Percentiles rank a stretch among this genome's conserved stretches.
phyloP scores from a whole-genome alignment of 805 yeast genomes.

The Spathaspora gorwiae region DNA sequence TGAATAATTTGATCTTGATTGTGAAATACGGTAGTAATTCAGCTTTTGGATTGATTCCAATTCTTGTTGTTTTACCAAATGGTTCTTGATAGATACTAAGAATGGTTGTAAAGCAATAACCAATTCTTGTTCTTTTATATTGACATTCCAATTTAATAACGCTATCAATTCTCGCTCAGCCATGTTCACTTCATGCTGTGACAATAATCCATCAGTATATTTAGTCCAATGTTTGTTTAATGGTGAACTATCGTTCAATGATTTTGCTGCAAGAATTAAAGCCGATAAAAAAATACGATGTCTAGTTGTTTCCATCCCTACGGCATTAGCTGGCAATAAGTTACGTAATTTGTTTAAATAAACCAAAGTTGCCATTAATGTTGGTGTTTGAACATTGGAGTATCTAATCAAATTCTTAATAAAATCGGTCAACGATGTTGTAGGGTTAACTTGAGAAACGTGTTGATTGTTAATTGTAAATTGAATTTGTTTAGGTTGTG shows the following conservation, averaged over 20 bases:
- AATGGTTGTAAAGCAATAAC: slow-evolving; percentile 68
- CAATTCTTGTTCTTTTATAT: slow-evolving; percentile 67
- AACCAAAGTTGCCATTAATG: slow-evolving; percentile 87
- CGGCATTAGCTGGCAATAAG: slow-evolving; percentile 78
- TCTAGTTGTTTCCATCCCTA: slow-evolving; percentile 88
- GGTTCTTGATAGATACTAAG: slow-evolving; percentile 64
- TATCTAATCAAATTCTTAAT: slow-evolving; percentile 68
- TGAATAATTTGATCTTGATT: slow-evolving; percentile 9
- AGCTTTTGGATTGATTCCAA: slow-evolving; percentile 23
- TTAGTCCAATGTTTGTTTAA: slow-evolving; percentile 94
- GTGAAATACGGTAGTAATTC: slow-evolving; percentile 28
- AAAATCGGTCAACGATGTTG: slow-evolving; percentile 47
- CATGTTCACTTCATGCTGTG: slow-evolving; percentile 76
- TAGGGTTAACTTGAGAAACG: slow-evolving; percentile 14
- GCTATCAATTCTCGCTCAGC: slow-evolving; percentile 85
- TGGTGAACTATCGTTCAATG: slow-evolving; percentile 89
- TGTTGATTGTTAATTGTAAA: slow-evolving; percentile 4
- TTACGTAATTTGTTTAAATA: slow-evolving; percentile 74
- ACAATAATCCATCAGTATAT: slow-evolving; percentile 81
- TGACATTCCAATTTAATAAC: slow-evolving; percentile 81
- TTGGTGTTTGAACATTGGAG: slow-evolving; percentile 92
- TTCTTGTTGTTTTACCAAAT: slow-evolving; percentile 27
- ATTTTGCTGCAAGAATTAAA: slow-evolving; percentile 86
- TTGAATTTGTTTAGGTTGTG: not conserved
- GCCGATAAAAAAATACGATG: slow-evolving; percentile 91